phyloP scores from a whole-genome alignment of 2,329 filamentous ascomycete species.

The Lomentospora prolificans region DNA sequence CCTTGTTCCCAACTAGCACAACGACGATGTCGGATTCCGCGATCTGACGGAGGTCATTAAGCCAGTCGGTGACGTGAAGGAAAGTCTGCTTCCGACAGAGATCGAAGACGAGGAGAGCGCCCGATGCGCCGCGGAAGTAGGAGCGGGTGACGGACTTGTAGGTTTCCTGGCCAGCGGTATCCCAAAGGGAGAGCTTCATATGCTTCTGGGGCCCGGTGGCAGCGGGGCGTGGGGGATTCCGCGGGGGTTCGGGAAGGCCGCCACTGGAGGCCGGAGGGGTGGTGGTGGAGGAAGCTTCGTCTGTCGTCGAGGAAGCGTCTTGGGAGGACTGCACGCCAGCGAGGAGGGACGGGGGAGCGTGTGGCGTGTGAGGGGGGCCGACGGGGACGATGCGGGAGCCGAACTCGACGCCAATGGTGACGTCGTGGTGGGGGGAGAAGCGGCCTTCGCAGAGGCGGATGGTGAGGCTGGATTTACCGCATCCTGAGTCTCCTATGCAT shows the following conservation, averaged over 20 bases:
- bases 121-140: conserved; percentile 74
- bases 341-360: conserved; percentile 36
- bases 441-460: conserved; percentile 94
- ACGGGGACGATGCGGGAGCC: conserved; percentile 88
- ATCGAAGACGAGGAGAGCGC: conserved; percentile 82
- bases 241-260: conserved; percentile 38
- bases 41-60: conserved; percentile 86
- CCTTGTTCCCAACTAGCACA: conserved; percentile 91
- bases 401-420: conserved; percentile 95
- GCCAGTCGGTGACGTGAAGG: conserved; percentile 80
- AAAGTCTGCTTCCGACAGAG: conserved; percentile 82
- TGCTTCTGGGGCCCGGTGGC: conserved; percentile 46
- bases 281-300: conserved; percentile 9
- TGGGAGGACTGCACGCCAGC: conserved; percentile 11
- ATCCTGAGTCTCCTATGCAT: conserved; percentile 92
- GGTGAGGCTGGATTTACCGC: conserved; percentile 88
- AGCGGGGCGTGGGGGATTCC: conserved; percentile 21
- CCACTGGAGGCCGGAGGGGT: conserved; percentile 12
- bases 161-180: conserved; percentile 92
- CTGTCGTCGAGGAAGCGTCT: conserved; percentile 13
- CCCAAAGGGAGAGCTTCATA: conserved; percentile 94
- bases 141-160: conserved; percentile 94
- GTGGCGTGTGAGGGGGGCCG: conserved; percentile 61
- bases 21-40: conserved; percentile 94
- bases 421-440: conserved; percentile 89